Evolutionary conservation across 169 alveolate species (phyloP), one percentile per base, ranked within the genome.

Genomic region (Babesia sp.): DNA sequence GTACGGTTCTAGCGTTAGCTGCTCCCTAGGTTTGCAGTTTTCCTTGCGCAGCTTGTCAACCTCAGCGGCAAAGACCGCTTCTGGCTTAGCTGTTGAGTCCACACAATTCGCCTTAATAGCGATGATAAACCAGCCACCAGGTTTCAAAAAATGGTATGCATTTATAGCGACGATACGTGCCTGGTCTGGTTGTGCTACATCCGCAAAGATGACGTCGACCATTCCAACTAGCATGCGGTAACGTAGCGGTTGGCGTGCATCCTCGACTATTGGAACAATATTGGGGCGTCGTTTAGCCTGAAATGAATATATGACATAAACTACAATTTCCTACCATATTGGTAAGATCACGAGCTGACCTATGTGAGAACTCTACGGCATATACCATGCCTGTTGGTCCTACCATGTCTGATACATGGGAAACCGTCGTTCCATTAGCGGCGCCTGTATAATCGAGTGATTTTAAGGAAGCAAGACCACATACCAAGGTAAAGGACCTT

Each of bases 391-490:
- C 99, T 51, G 94, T 95, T 26, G 97, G 97, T 34, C 99, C 99
- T 31, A 98, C 98, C 88, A 98, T 93, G 92, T 98, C 99, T 51
- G 99, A 95, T 26, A 97, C 99, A 83, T 97, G 99, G 12, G 99
- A 96, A 50, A 97, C 99, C 1, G 99, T 97, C 50, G 99, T 97
- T 36, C 99, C 99, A 64, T 97, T 95, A 22, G 99, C 99, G 69
- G 99, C 99, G n/a, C 99, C 96, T 86, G 54, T 33, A 57, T 4
- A 4, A 18, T 1, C 9, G 18, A 28, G 60, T 74, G 24, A 20
- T 22, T n/a, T 16, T n/a, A 6, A 20, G 37, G 12, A 29, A 67
- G 22, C 16, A 1, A 24, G 51, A 29, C 48, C 24, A 34, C 60
- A 11, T 56, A 86, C 94, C 99, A 67, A 98, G 81, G 85, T 97